A percentile compares a stretch with the other conserved stretches of the same genome.
These are phyloP conservation scores for Spiraea crenata DNA, from an alignment of 331 rosid genomes.

Conservation along the genomic window DNA sequence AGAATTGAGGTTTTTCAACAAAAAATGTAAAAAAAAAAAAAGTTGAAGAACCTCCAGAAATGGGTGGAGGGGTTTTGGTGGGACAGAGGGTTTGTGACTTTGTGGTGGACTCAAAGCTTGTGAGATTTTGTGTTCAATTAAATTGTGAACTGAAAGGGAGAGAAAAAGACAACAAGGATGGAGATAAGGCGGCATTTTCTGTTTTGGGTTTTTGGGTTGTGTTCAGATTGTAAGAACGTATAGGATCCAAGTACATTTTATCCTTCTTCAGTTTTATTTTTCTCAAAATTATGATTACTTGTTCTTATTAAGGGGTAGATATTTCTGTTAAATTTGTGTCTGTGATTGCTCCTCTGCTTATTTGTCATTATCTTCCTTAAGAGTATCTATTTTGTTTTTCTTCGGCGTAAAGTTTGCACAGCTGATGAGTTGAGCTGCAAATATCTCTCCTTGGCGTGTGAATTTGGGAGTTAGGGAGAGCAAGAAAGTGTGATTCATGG, in stretches of 20 bases:
- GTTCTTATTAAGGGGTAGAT: conserved; percentile 6
- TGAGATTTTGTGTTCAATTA: neutral
- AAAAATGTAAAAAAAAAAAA: neutral
- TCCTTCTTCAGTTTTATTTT: conserved; percentile 25
- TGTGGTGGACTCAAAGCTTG: conserved; percentile 9
- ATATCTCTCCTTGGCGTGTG: neutral
- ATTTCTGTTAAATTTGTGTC: conserved; percentile 29
- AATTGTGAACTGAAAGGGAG: conserved; percentile 8
- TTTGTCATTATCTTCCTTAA: conserved; percentile 4
- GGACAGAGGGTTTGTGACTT: conserved; percentile 12
- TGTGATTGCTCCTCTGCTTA: conserved; percentile 12
- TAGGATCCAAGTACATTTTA: conserved; percentile 45
- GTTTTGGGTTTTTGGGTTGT: conserved; percentile 22
- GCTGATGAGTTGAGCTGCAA: conserved; percentile 1
- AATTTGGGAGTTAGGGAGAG: neutral
- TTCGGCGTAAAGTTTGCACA: neutral
- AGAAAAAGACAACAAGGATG: conserved; percentile 15
- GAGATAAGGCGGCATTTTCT: conserved; percentile 60
- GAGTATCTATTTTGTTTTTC: neutral
- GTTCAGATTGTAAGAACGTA: conserved; percentile 16
- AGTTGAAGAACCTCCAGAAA: neutral
- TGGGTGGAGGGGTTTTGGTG: conserved; percentile 20
- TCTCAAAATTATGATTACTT: neutral
- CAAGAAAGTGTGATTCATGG: conserved; percentile 46
- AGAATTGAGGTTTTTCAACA: neutral